Conservation (phyloP, 2,329 filamentous ascomycete species). For the Penicillium concentricum region DNA sequence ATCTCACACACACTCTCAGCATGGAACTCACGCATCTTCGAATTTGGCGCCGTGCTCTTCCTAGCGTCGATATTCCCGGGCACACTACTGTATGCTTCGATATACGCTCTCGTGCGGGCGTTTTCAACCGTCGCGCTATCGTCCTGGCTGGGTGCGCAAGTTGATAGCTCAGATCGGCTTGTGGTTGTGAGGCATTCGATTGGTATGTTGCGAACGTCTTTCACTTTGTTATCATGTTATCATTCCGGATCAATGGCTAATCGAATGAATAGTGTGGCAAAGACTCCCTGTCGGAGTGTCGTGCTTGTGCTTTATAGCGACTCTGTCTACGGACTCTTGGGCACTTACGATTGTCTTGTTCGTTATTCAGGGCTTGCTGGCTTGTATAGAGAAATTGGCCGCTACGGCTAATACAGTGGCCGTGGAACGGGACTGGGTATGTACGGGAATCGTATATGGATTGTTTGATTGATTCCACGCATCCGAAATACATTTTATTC, state of each 20-base stretch:
- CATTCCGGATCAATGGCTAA: not conserved
- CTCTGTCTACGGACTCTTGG: conserved; percentile 21
- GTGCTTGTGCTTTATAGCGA: conserved; percentile 48
- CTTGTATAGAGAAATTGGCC: conserved; percentile 67
- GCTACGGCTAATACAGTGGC: conserved; percentile 65
- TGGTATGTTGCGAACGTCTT: conserved; percentile 20
- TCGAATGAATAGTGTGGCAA: conserved; percentile 31
- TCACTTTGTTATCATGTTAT: not conserved
- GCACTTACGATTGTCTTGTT: conserved; percentile 27
- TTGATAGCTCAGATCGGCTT: conserved; percentile 58
- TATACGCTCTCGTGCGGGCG: conserved; percentile 66
- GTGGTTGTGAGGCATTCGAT: conserved; percentile 53
- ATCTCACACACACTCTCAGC: conserved; percentile 45
- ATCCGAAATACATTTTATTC: not conserved
- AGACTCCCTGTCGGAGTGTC: conserved; percentile 46
- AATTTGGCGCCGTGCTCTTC: conserved; percentile 62
- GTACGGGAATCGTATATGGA: not conserved
- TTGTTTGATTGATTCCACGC: not conserved
- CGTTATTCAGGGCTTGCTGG: conserved; percentile 50
- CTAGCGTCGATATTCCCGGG: conserved; percentile 56
- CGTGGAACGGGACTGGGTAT: conserved; percentile 68
- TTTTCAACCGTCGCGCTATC: conserved; percentile 59
- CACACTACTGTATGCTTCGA: conserved; percentile 64
- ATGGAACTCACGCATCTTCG: conserved; percentile 64
- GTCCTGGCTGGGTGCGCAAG: conserved; percentile 56